phyloP scores from a whole-genome alignment of 805 yeast species.

The Pichia deserticola region DNA sequence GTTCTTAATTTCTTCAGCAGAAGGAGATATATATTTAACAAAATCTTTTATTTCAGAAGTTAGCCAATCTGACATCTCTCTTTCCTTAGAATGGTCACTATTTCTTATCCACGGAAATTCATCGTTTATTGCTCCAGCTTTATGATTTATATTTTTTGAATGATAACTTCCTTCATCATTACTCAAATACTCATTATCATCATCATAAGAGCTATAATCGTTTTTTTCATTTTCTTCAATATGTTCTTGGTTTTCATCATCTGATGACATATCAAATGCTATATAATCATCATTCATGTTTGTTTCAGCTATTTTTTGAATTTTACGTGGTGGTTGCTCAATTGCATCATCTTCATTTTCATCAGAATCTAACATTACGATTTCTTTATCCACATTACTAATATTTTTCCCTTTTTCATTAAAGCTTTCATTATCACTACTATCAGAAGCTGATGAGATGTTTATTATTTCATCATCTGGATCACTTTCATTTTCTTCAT shows the following conservation, averaged over 20 bases:
- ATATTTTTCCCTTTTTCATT: neutral
- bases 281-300: slow-evolving; percentile 46
- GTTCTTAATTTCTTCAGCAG: slow-evolving; percentile 57
- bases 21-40: slow-evolving; percentile 79
- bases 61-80: slow-evolving; percentile 80
- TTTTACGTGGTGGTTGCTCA: slow-evolving; percentile 6
- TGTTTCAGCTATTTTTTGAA: slow-evolving; percentile 27
- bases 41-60: slow-evolving; percentile 81
- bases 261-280: slow-evolving; percentile 45
- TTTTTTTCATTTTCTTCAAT: slow-evolving; percentile 32
- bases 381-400: slow-evolving; percentile 1
- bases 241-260: slow-evolving; percentile 30
- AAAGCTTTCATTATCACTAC: neutral
- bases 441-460: neutral
- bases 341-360: neutral
- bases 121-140: slow-evolving; percentile 25
- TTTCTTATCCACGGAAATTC: slow-evolving; percentile 70
- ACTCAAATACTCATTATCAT: slow-evolving; percentile 35
- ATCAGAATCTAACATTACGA: slow-evolving; percentile 1
- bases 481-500: neutral
- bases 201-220: slow-evolving; percentile 18
- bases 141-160: slow-evolving; percentile 21
- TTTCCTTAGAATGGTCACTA: slow-evolving; percentile 69
- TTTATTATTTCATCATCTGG: slow-evolving; percentile 1
- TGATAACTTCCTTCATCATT: slow-evolving; percentile 34